phyloP scores from a whole-genome alignment of 23 red algal species.

The Cyanidiococcus yangmingshanensis region DNA sequence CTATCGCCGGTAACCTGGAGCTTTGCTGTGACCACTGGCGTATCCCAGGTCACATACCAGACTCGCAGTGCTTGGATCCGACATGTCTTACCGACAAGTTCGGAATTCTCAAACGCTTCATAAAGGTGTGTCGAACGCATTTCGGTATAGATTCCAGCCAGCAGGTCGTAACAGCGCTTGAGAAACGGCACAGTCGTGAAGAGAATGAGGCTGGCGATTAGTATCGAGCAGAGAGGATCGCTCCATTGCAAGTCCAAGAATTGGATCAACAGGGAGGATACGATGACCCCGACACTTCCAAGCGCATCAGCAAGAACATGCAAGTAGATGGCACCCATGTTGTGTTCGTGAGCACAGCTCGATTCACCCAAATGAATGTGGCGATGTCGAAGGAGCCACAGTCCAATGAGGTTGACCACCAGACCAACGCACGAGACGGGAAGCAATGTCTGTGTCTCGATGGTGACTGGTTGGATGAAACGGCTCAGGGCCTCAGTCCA shows the following conservation, averaged over 20 bases:
- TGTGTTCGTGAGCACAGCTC: neutral
- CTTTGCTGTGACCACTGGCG: neutral
- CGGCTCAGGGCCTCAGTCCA: neutral
- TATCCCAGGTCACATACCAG: neutral
- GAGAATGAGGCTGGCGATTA: constrained; percentile 12
- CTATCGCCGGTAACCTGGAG: too few relatives aligned
- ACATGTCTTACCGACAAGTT: too few relatives aligned
- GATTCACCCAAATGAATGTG: neutral
- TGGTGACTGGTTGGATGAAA: neutral
- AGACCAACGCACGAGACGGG: neutral
- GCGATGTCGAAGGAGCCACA: neutral
- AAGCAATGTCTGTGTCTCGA: neutral
- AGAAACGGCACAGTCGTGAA: neutral
- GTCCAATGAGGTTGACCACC: neutral
- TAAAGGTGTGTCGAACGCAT: too few relatives aligned
- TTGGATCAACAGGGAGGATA: neutral
- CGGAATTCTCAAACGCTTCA: too few relatives aligned
- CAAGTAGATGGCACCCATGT: neutral
- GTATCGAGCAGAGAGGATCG: constrained; percentile 4
- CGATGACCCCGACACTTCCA: constrained; percentile 4
- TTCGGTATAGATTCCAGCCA: neutral
- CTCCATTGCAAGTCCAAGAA: neutral
- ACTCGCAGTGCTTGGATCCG: neutral
- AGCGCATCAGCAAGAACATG: constrained; percentile 1
- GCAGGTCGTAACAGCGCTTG: neutral